Evolutionary conservation across 2,329 filamentous ascomycete species (phyloP).

Genomic region (Venturia carpophila): DNA sequence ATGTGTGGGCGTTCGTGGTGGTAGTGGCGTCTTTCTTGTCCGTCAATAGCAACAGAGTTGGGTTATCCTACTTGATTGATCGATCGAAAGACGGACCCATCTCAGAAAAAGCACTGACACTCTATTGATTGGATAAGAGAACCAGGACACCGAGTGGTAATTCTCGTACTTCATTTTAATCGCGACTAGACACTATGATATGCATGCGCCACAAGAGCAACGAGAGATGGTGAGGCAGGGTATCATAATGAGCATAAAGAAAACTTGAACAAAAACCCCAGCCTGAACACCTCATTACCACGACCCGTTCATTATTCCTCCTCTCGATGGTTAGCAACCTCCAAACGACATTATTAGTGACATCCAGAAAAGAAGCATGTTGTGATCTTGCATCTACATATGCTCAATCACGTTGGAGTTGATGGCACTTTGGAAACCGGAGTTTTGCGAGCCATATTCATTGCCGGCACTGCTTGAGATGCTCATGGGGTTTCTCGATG

Average conservation of each 20-base stretch:
- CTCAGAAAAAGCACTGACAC: too few species aligned
- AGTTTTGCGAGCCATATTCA: slow-evolving; percentile 34
- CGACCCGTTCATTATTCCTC: not conserved
- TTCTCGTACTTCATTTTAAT: not conserved
- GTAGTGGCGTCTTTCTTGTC: too few species aligned
- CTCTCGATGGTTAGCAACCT: not conserved
- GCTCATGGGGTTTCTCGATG: slow-evolving; percentile 19
- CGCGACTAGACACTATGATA: not conserved
- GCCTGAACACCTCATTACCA: slow-evolving; percentile 1
- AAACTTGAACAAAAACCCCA: not conserved
- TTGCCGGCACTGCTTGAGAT: slow-evolving; percentile 25
- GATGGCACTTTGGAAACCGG: slow-evolving; percentile 69
- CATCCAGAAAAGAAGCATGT: not conserved
- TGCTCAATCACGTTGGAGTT: slow-evolving; percentile 78
- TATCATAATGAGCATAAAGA: slow-evolving; percentile 9
- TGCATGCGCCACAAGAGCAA: not conserved
- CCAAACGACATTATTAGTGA: not conserved
- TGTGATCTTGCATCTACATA: slow-evolving; percentile 51
- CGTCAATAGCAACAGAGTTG: too few species aligned
- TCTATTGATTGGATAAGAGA: too few species aligned
- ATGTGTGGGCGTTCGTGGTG: too few species aligned
- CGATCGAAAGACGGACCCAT: too few species aligned
- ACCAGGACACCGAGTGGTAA: too few species aligned
- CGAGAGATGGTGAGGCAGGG: slow-evolving; percentile 2
- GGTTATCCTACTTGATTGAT: too few species aligned